Percentiles rank a stretch among this genome's conserved stretches.
phyloP scores from a whole-genome alignment of 2,329 filamentous ascomycete genomes.

The Sarocladium brachiariae region DNA sequence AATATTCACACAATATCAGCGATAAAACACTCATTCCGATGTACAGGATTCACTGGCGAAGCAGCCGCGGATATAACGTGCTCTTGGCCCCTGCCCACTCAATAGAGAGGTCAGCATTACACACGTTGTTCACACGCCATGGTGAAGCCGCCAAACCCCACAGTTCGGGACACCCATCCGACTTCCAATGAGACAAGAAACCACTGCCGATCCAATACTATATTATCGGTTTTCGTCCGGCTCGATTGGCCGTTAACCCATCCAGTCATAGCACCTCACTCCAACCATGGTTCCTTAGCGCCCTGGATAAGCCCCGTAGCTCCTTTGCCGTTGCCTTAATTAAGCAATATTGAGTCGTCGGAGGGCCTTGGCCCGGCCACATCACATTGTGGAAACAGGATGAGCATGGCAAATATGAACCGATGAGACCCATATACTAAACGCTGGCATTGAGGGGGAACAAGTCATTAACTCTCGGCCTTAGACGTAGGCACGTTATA shows the following conservation, averaged over 20 bases:
- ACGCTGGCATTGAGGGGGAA: background rate
- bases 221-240: too few species aligned
- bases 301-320: background rate
- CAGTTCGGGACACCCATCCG: background rate
- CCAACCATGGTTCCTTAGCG: background rate
- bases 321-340: background rate
- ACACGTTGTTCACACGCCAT: too few species aligned
- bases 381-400: background rate
- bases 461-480: background rate
- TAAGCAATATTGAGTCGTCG: slow-evolving; percentile 6
- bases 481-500: too few species aligned
- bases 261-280: background rate
- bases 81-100: too few species aligned
- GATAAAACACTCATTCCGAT: too few species aligned
- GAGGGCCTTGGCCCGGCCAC: background rate
- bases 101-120: too few species aligned
- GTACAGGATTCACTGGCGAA: too few species aligned
- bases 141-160: background rate
- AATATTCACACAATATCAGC: too few species aligned
- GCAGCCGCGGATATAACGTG: too few species aligned
- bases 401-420: background rate
- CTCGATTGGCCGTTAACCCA: background rate
- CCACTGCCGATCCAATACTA: slow-evolving; percentile 3
- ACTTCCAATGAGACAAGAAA: background rate
- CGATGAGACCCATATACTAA: background rate